phyloP scores from a whole-genome alignment of 495 filamentous ascomycete genomes.

The Trichocladium antarcticum region DNA sequence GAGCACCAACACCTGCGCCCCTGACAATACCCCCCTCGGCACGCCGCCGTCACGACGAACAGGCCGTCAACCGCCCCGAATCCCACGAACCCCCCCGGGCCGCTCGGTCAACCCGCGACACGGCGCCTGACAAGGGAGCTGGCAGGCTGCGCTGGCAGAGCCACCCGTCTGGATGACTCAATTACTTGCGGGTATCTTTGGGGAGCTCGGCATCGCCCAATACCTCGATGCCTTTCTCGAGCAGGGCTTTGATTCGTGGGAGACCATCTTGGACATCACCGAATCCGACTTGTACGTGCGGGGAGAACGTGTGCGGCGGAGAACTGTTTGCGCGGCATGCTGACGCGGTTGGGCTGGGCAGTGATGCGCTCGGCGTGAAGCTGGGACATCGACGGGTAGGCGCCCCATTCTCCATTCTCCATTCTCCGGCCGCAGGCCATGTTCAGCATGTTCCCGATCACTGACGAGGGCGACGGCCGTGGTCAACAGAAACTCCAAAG shows the following conservation, averaged over 20 bases:
- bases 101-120: too few species aligned
- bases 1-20: not conserved
- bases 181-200: conserved; percentile 47
- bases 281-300: conserved; percentile 63
- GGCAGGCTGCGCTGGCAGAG: not conserved
- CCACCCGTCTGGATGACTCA: conserved; percentile 25
- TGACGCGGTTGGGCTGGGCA: conserved; percentile 22
- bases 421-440: not conserved
- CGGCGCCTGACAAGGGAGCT: not conserved
- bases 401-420: not conserved
- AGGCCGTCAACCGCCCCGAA: too few species aligned
- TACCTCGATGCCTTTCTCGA: conserved; percentile 58
- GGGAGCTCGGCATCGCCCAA: conserved; percentile 60
- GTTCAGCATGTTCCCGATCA: not conserved
- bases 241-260: conserved; percentile 74
- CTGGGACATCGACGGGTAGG: conserved; percentile 67
- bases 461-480: not conserved
- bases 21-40: too few species aligned
- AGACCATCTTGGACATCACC: conserved; percentile 66
- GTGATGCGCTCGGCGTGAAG: conserved; percentile 59
- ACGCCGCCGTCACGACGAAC: too few species aligned
- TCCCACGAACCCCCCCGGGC: too few species aligned
- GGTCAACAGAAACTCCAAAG: conserved; percentile 41
- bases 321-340: not conserved
- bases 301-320: not conserved